phyloP scores from a whole-genome alignment of 1,139 yeast genomes.

The Saccharomycopsis phalli region DNA sequence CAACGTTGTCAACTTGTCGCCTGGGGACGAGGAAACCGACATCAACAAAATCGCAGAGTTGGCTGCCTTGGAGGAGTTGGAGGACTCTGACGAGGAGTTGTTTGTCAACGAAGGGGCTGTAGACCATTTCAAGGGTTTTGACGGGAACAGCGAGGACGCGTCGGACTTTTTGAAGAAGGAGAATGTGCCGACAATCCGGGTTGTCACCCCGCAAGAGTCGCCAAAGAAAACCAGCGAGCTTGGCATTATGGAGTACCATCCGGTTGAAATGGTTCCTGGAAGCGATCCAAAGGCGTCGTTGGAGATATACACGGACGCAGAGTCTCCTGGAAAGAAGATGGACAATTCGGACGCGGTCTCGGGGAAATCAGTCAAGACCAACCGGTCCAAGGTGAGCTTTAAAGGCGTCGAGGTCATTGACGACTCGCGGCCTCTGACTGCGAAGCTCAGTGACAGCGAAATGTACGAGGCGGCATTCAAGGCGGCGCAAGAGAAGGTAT shows the following conservation, averaged over 20 bases:
- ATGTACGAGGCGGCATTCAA: conserved; percentile 28
- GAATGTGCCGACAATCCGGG: background rate
- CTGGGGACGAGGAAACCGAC: conserved; percentile 21
- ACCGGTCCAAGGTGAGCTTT: conserved; percentile 13
- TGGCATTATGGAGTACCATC: too few species aligned
- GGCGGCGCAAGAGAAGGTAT: conserved; percentile 27
- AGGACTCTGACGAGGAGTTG: conserved; percentile 9
- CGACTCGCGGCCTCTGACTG: background rate
- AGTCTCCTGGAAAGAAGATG: too few species aligned
- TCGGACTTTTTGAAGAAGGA: background rate
- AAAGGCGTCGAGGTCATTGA: conserved; percentile 17
- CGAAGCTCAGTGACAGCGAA: conserved; percentile 25
- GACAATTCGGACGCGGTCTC: conserved; percentile 6
- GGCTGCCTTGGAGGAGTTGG: conserved; percentile 16
- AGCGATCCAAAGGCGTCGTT: too few species aligned
- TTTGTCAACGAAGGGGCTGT: conserved; percentile 4
- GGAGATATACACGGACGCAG: too few species aligned
- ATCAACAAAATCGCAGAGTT: conserved; percentile 22
- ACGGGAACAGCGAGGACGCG: conserved; percentile 1
- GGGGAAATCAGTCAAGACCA: conserved; percentile 5
- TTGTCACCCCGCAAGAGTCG: background rate
- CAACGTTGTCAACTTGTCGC: conserved; percentile 20
- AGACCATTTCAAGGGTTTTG: conserved; percentile 19
- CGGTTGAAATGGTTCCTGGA: too few species aligned
- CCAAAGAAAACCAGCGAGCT: too few species aligned